Base-by-base conservation (phyloP, 768 basidiomycete species). In the Leccinum fibrillosum region DNA sequence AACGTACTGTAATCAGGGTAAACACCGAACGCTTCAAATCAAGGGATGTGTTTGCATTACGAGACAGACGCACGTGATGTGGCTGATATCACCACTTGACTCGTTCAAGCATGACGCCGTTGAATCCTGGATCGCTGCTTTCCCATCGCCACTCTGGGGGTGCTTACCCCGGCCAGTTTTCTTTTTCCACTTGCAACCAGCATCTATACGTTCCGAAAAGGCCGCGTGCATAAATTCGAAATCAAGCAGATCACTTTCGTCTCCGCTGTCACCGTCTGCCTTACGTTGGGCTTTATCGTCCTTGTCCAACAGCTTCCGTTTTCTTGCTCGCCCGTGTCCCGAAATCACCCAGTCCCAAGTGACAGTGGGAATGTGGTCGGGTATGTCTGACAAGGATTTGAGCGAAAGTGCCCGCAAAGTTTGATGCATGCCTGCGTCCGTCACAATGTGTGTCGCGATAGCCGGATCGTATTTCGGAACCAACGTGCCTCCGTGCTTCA, bases 381-480 rank as follows among this genome's bases (percentile, higher is more conserved):
- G 88, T 47, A 92, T 85, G 4, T 88, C 80, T 7, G 68, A 71
- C 15, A 86, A 69, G 5, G 58, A 70, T 62, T 77, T 82, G 21
- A 87, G 64, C 1, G 82, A 82, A 3, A 87, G 72, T 1, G 78
- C 71, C 15, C 54, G 61, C n/a, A 75, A 55, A 3, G 77, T 71
- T 5, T 60, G 55, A 26, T 61, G 65, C 57, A 64, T 49, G 19
- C 59, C 61, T 2, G 65, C 63, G 52, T 83, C 84, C 7, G 84
- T 83, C 32, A 92, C 77, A 53, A 92, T 85, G 64, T 90, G 87
- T 4, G 90, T 90, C 28, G 87, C 81, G 8, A 69, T 60, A 5
- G 65, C 60, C 3, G 82, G 73, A 60, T 91, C 84, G 64, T 82
- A 92, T 35, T 64, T 74, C 2, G 87, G 79, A 39, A 82, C 71